phyloP scores from a whole-genome alignment of 2,329 filamentous ascomycete species.

The Microdochium nivale region DNA sequence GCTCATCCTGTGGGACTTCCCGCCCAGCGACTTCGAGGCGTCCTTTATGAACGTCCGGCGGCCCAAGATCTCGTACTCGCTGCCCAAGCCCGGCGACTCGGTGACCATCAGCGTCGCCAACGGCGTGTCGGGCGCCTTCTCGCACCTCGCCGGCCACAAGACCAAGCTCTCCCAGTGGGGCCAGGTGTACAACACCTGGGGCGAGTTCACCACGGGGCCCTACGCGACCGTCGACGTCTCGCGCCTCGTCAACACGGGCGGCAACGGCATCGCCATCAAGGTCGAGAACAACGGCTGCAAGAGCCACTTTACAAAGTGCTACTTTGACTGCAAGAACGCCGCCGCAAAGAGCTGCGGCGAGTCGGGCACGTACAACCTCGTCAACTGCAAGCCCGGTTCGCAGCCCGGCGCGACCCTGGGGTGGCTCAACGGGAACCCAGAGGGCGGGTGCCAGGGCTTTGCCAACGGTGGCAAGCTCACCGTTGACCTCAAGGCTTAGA shows the following conservation, averaged over 20 bases:
- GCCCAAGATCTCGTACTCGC: conserved; percentile 26
- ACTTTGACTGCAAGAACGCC: conserved; percentile 28
- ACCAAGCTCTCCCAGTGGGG: conserved; percentile 23
- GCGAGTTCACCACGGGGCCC: conserved; percentile 26
- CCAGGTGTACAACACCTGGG: conserved; percentile 33
- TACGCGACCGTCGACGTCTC: conserved; percentile 24
- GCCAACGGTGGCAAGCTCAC: conserved; percentile 11
- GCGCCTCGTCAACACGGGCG: conserved; percentile 33
- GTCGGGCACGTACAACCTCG: conserved; percentile 25
- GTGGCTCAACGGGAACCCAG: conserved; percentile 12
- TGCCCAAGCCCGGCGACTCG: conserved; percentile 21
- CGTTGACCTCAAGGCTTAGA: not conserved
- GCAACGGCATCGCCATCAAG: conserved; percentile 23
- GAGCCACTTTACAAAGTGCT: conserved; percentile 30
- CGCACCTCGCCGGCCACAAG: conserved; percentile 20
- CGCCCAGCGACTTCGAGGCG: conserved; percentile 11
- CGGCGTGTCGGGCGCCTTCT: conserved; percentile 28
- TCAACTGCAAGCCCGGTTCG: conserved; percentile 19
- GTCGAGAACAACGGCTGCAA: conserved; percentile 28
- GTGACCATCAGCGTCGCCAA: conserved; percentile 27
- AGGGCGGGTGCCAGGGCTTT: conserved; percentile 20
- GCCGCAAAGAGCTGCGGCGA: conserved; percentile 20
- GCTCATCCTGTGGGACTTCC: conserved; percentile 18
- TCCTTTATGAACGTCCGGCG: conserved; percentile 18
- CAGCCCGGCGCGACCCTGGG: conserved; percentile 16